phyloP scores from a whole-genome alignment of 805 yeast species.

The Scheffersomyces ergatensis region DNA sequence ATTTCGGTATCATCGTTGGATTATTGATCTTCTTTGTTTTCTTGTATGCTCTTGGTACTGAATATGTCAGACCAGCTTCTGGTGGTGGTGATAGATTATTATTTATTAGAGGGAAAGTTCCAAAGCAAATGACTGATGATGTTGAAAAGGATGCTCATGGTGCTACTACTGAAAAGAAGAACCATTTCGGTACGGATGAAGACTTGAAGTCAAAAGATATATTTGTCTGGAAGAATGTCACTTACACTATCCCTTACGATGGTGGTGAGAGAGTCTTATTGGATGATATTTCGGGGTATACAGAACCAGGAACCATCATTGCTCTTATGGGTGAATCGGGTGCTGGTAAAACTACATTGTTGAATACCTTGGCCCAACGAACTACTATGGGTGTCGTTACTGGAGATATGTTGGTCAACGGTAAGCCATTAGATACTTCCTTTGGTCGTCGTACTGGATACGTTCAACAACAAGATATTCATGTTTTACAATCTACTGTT shows the following conservation, averaged over 20 bases:
- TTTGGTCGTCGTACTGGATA: conserved; percentile 42
- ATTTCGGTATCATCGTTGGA: conserved; percentile 44
- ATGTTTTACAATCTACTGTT: conserved; percentile 16
- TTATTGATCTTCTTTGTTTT: conserved; percentile 15
- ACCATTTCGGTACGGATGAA: conserved; percentile 3
- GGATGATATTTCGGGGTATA: conserved; percentile 29
- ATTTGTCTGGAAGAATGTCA: conserved; percentile 62
- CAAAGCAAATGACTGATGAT: conserved; percentile 10
- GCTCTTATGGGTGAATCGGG: conserved; percentile 68
- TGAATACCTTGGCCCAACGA: conserved; percentile 53
- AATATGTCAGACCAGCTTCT: conserved; percentile 23
- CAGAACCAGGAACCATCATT: conserved; percentile 52
- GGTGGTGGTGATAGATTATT: conserved; percentile 33
- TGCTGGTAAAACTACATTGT: conserved; percentile 59
- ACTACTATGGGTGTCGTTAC: conserved; percentile 55
- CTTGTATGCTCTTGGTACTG: conserved; percentile 24
- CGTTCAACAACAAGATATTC: conserved; percentile 21
- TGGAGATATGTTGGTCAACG: conserved; percentile 59
- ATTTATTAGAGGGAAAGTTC: conserved; percentile 24
- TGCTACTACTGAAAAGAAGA: background rate
- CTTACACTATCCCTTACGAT: conserved; percentile 52
- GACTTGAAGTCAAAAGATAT: conserved; percentile 42
- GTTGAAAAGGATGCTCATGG: conserved; percentile 8
- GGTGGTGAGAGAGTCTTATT: conserved; percentile 39
- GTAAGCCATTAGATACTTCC: conserved; percentile 44